A percentile compares a stretch with the other conserved stretches of the same genome.
Conservation (phyloP, 768 basidiomycete genomes). For the Termitomyces sp. region DNA sequence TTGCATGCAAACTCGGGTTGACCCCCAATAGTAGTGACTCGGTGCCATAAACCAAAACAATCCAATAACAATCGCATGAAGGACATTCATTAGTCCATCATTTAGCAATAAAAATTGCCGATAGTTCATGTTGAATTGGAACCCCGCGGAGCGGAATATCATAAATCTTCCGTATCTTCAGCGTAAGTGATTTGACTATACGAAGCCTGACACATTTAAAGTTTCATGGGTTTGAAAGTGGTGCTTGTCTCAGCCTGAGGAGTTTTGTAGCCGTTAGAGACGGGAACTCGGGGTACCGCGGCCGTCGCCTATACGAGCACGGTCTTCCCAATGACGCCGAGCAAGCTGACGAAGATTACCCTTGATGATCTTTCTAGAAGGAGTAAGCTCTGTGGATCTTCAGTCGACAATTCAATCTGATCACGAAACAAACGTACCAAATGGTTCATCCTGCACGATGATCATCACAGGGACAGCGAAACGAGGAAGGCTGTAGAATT, state of each 20-base stretch:
- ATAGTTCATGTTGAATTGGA: too few relatives aligned
- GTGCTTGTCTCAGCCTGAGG: too few relatives aligned
- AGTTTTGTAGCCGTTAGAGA: not conserved
- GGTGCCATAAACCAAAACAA: too few relatives aligned
- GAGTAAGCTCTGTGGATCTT: conserved; percentile 41
- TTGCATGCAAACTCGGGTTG: too few relatives aligned
- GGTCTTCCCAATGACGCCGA: conserved; percentile 36
- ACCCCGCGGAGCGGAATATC: not conserved
- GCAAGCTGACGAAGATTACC: conserved; percentile 44
- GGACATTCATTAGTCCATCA: too few relatives aligned
- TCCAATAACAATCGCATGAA: too few relatives aligned
- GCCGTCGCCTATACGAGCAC: conserved; percentile 10
- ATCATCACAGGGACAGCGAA: conserved; percentile 66
- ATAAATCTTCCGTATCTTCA: not conserved
- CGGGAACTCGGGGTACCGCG: not conserved
- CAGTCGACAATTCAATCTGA: not conserved
- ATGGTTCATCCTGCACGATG: conserved; percentile 39
- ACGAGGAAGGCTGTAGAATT: conserved; percentile 34
- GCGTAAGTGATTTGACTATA: not conserved
- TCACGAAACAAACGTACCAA: conserved; percentile 26
- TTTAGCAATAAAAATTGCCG: too few relatives aligned
- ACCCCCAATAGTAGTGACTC: too few relatives aligned
- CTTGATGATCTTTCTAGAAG: conserved; percentile 58
- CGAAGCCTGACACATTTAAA: not conserved
- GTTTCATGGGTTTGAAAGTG: not conserved